Base-by-base conservation (phyloP, 108 stramenopile species). In the Cyclotella sp. region DNA sequence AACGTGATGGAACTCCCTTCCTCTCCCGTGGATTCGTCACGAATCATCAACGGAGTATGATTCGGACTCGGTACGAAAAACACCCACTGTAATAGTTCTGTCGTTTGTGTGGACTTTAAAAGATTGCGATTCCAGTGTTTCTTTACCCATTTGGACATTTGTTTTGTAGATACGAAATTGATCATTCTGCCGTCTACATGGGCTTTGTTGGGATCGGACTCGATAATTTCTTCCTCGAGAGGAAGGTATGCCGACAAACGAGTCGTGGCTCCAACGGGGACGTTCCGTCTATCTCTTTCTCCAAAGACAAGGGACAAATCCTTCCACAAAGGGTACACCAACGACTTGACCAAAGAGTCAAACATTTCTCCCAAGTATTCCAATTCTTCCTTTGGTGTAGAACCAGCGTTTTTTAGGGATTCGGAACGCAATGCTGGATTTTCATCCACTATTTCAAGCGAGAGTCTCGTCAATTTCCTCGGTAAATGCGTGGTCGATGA, bases 291-390 rank as follows among this genome's bases (percentile, higher is more conserved):
- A 5, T 34, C 4, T 22, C 67, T 24, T n/a, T 63, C 80, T 16
- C 80, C 73, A 49, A 75, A 81, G 10, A 81, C 11, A 42, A 70
- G 70, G 9, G 80, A 75, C 24, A 81, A 75, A 75, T 69, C 67
- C 8, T 70, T 41, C 44, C 70, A 42, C 13, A 81, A 27, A 0
- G 73, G 73, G 15, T 72, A 34, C 12, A 81, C 39, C 28, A n/a
- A 42, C 13, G 62, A 63, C 26, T 46, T 58, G 18, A 74, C 63
- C 19, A 73, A 70, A 24, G 80, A 70, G 29, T 51, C 69, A 44
- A 81, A 46, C 24, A 73, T 73, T 41, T 64, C n/a, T 51, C 73
- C 63, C 28, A 81, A 46, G 9, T 47, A 39, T 12, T 73, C 66
- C 62, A 80, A 68, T 44, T 57, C 58, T 39, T 14, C 12, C 47